Conservation (phyloP, 257 asterid genomes). For the Perilla frutescens region DNA sequence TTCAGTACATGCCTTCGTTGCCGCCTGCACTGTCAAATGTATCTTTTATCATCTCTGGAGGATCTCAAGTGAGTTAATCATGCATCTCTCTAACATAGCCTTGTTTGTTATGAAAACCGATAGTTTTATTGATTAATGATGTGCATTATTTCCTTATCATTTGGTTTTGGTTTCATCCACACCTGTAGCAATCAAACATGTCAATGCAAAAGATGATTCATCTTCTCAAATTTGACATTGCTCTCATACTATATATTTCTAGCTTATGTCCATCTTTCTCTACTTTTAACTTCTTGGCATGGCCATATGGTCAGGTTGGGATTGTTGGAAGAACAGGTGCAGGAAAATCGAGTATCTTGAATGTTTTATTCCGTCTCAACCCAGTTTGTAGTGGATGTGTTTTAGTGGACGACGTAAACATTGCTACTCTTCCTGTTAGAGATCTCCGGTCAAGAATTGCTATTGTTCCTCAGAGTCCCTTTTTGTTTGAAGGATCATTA, state of each 20-base stretch:
- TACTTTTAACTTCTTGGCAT: too few species aligned
- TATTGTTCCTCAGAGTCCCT: conserved; percentile 90
- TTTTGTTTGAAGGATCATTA: conserved; percentile 89
- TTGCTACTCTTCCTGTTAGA: conserved; percentile 62
- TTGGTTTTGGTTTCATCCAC: too few species aligned
- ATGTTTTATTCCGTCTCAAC: conserved; percentile 81
- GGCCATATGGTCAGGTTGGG: conserved; percentile 64
- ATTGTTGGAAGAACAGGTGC: conserved; percentile 98
- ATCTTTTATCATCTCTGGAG: conserved; percentile 67
- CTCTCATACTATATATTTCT: not conserved
- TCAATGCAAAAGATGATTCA: not conserved
- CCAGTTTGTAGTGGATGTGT: conserved; percentile 65
- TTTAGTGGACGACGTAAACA: conserved; percentile 65
- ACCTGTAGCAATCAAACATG: too few species aligned
- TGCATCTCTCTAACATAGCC: not conserved
- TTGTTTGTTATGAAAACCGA: not conserved
- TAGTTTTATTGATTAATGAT: not conserved
- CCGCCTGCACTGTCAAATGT: conserved; percentile 75
- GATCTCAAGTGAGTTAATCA: conserved; percentile 66
- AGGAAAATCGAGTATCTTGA: conserved; percentile 93
- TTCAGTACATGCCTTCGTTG: conserved; percentile 72
- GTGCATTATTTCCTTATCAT: not conserved
- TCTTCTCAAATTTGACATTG: not conserved
- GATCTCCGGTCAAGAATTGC: conserved; percentile 79
- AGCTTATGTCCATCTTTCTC: too few species aligned